Evolutionary conservation across 208 protist genomes (phyloP).

Genomic region (Crithidia bombi): DNA sequence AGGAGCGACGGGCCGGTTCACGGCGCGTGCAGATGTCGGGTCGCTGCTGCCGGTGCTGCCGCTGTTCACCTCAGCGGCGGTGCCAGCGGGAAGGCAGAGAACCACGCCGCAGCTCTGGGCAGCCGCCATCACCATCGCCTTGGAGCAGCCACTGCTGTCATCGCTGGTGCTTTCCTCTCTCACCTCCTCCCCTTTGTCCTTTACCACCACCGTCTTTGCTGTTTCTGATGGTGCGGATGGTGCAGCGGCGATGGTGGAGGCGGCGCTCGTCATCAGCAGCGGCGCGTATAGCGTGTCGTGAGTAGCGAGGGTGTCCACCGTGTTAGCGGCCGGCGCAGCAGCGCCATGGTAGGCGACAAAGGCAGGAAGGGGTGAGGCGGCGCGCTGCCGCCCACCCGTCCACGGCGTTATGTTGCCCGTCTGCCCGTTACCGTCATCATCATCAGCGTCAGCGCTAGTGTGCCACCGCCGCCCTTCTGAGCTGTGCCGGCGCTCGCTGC

Average conservation of each 20-base stretch:
- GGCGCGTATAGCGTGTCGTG: background rate
- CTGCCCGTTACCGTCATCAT: no score
- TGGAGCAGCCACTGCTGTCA: background rate
- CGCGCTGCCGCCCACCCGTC: no score
- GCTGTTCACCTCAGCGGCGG: background rate
- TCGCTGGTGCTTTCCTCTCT: background rate
- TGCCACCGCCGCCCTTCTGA: no score
- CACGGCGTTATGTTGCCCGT: no score
- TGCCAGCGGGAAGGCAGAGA: background rate
- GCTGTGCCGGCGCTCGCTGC: no score
- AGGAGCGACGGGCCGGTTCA: background rate
- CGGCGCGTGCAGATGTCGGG: background rate
- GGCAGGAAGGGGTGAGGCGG: no score
- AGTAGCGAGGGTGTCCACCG: background rate
- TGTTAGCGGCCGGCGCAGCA: background rate
- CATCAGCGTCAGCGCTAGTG: no score
- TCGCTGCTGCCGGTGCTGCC: background rate
- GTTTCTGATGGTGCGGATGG: background rate
- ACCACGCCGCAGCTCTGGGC: background rate
- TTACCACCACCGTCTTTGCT: no score
- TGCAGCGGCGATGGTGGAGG: background rate
- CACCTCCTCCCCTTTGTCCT: no score
- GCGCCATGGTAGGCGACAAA: background rate
- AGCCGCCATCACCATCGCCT: background rate
- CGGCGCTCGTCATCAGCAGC: background rate